phyloP scores from a whole-genome alignment of 768 basidiomycete genomes.

The Phanerodontia chrysosporium region DNA sequence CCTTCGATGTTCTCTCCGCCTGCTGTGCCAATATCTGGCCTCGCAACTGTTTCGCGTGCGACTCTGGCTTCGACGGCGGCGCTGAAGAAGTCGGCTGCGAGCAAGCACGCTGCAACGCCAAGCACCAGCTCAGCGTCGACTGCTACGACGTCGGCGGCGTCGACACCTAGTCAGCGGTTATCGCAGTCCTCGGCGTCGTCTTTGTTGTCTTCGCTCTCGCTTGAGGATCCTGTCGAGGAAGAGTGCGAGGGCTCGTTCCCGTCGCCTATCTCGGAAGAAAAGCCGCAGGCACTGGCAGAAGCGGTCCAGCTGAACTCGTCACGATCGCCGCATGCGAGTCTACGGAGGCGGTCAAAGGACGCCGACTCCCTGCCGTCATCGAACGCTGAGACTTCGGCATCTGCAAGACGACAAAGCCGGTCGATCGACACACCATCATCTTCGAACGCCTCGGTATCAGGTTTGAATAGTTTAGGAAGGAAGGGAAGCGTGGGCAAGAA shows the following conservation, averaged over 20 bases:
- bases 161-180: slow-evolving; percentile 31
- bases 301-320: slow-evolving; percentile 31
- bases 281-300: slow-evolving; percentile 36
- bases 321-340: background rate
- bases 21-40: slow-evolving; percentile 9
- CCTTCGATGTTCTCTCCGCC: slow-evolving; percentile 14
- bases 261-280: slow-evolving; percentile 14
- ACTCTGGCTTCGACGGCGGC: slow-evolving; percentile 10
- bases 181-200: slow-evolving; percentile 48
- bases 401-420: background rate
- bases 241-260: background rate
- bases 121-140: slow-evolving; percentile 32
- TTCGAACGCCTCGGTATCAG: background rate
- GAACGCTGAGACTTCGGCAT: background rate
- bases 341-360: background rate
- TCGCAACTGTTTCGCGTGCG: slow-evolving; percentile 13
- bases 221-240: slow-evolving; percentile 18
- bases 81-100: slow-evolving; percentile 10
- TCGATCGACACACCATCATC: background rate
- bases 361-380: background rate
- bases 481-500: slow-evolving; percentile 48
- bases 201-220: slow-evolving; percentile 17
- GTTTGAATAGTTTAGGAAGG: slow-evolving; percentile 11
- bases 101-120: slow-evolving; percentile 19
- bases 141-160: slow-evolving; percentile 20